These are phyloP conservation scores for Eutypa lata DNA, from an alignment of 2,329 filamentous ascomycete genomes.

Conservation along the genomic window DNA sequence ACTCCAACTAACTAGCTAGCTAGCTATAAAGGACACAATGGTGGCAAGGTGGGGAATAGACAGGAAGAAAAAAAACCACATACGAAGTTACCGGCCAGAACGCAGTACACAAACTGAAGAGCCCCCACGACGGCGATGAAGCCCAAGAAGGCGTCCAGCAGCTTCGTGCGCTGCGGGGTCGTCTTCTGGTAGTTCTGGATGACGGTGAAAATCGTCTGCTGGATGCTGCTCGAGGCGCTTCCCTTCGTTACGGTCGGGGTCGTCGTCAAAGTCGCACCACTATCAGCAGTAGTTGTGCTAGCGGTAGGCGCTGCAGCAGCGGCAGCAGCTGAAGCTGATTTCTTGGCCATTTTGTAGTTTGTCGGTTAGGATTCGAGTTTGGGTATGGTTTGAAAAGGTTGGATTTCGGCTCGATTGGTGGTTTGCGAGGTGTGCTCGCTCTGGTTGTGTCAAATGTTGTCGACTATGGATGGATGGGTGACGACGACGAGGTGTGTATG, in stretches of 20 bases:
- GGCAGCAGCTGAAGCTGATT: conserved; percentile 10
- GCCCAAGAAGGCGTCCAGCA: conserved; percentile 85
- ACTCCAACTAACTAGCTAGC: too few relatives aligned
- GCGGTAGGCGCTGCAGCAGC: conserved; percentile 15
- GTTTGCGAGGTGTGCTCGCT: too few relatives aligned
- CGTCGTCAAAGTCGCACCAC: conserved; percentile 10
- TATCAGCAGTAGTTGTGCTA: conserved; percentile 10
- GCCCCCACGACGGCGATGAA: conserved; percentile 83
- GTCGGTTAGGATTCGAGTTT: too few relatives aligned
- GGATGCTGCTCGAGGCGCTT: conserved; percentile 31
- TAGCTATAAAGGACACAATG: too few relatives aligned
- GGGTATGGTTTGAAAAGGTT: too few relatives aligned
- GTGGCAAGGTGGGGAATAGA: too few relatives aligned
- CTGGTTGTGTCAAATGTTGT: too few relatives aligned
- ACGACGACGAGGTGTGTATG: conserved; percentile 21
- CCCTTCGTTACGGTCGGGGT: conserved; percentile 20
- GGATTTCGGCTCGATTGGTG: too few relatives aligned
- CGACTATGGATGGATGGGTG: conserved; percentile 5
- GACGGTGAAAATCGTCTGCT: conserved; percentile 65
- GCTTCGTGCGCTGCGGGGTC: conserved; percentile 87
- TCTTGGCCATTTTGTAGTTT: not conserved
- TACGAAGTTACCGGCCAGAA: conserved; percentile 92
- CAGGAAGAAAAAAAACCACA: conserved; percentile 72
- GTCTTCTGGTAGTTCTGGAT: conserved; percentile 74
- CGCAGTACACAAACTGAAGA: conserved; percentile 92